These are phyloP conservation scores for Penicillium turbatum DNA, from an alignment of 495 filamentous ascomycete genomes.

Conservation along the genomic window DNA sequence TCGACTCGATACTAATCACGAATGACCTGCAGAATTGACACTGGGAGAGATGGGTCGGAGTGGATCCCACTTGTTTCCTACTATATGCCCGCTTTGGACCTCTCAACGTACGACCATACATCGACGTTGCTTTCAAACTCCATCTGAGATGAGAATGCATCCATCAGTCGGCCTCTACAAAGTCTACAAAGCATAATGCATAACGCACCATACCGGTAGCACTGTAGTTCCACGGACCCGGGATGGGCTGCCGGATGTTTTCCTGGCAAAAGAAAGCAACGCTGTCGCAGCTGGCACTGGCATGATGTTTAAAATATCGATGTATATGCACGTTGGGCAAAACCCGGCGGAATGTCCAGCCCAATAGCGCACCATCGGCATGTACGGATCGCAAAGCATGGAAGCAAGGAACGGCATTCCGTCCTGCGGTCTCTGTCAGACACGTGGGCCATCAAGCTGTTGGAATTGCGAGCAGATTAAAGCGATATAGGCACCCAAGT, in stretches of 20 bases:
- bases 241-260: not conserved
- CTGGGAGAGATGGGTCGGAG: not conserved
- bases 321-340: not conserved
- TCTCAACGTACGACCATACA: not conserved
- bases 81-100: not conserved
- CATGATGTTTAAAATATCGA: not conserved
- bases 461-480: not conserved
- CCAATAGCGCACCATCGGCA: conserved; percentile 3
- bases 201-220: not conserved
- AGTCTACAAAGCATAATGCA: not conserved
- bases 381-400: conserved; percentile 1
- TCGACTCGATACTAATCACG: not conserved
- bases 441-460: conserved; percentile 3
- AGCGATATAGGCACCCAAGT: not conserved
- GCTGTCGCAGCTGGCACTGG: not conserved
- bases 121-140: too few species aligned
- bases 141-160: too few species aligned
- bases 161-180: not conserved
- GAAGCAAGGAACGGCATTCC: conserved; percentile 10
- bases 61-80: not conserved
- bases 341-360: not conserved
- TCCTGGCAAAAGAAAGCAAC: conserved; percentile 1
- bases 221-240: not conserved
- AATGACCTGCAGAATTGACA: too few species aligned
- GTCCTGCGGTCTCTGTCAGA: not conserved